phyloP scores from a whole-genome alignment of 306 rosid genomes.

The Dalbergia cultrata region DNA sequence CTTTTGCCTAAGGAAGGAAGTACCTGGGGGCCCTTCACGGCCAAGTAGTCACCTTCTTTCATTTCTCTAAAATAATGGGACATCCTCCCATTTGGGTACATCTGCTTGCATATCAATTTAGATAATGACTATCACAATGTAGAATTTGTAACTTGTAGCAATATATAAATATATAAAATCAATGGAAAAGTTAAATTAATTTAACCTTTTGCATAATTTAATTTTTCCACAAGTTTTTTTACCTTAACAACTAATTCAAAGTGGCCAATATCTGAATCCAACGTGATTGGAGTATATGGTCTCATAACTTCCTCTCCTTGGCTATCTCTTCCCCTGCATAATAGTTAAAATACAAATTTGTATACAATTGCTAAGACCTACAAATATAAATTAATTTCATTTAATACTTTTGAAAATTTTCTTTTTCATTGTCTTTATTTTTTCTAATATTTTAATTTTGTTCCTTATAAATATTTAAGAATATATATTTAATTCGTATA shows the following conservation, averaged over 20 bases:
- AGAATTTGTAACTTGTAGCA: background rate
- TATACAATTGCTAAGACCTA: no score
- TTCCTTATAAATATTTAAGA: no score
- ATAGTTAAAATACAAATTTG: background rate
- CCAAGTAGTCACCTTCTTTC: conserved; percentile 71
- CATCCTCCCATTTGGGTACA: conserved; percentile 87
- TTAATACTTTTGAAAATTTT: no score
- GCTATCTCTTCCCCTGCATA: conserved; percentile 72
- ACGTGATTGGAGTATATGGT: conserved; percentile 84
- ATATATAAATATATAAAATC: background rate
- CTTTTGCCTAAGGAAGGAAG: background rate
- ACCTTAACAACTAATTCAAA: conserved; percentile 85
- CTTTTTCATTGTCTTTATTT: no score
- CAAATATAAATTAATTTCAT: no score
- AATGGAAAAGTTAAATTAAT: no score
- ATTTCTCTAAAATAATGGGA: conserved; percentile 81
- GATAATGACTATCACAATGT: background rate
- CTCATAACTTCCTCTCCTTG: conserved; percentile 66
- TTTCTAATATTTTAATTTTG: no score
- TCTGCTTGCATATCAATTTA: conserved; percentile 48
- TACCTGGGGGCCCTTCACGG: conserved; percentile 85
- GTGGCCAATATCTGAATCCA: conserved; percentile 77
- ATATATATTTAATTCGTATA: no score
- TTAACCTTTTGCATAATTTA: background rate
- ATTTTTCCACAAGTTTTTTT: background rate